Evolutionary conservation across 2,329 filamentous ascomycete genomes (phyloP), one percentile per base, ranked within the genome.

Genomic region (Penicillium italicum): DNA sequence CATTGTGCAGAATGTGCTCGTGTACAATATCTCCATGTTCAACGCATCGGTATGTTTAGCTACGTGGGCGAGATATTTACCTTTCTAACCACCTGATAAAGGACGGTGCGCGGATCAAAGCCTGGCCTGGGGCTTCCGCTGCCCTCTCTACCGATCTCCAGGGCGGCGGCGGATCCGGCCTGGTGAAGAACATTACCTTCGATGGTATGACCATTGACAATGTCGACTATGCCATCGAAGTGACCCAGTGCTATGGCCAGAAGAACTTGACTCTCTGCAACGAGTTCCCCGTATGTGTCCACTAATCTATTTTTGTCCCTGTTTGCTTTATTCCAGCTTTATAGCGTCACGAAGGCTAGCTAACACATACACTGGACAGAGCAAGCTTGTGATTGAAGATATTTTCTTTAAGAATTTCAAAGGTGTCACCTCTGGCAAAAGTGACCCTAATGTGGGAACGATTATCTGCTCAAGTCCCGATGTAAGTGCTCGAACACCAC

Each of bases 61-160:
- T 5, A 55, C 63, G 65, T 73, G 41, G 66, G 70, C 61, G 72
- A 74, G 57, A 61, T 72, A 57, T 65, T 56, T 51, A 69, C 73
- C 72, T 31, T n/a, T 68, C 72, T 63, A 74, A 77, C 55, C 68
- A 66, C 2, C 0, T 8, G 26, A 22, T 18, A 3, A 76, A 81
- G 50, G 83, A 88, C 60, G 86, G 84, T 30, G 87, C 86, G 0
- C 83, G 87, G 56, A 89, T 90, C 74, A 90, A 90, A 72, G 86
- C 89, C 53, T 90, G 86, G 87, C 85, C 86, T 0, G 84, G 84
- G 33, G 65, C 79, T 18, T 64, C 77, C 4, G 79, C 81, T 2
- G 79, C 79, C 0, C 72, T 87, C 4, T 82, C 82, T 18, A 82
- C 79, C 18, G 82, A 85, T 53, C 78, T 87, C 0, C 82, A 85